phyloP scores from a whole-genome alignment of 176 grass and related monocot genomes.

The Poa pratensis region DNA sequence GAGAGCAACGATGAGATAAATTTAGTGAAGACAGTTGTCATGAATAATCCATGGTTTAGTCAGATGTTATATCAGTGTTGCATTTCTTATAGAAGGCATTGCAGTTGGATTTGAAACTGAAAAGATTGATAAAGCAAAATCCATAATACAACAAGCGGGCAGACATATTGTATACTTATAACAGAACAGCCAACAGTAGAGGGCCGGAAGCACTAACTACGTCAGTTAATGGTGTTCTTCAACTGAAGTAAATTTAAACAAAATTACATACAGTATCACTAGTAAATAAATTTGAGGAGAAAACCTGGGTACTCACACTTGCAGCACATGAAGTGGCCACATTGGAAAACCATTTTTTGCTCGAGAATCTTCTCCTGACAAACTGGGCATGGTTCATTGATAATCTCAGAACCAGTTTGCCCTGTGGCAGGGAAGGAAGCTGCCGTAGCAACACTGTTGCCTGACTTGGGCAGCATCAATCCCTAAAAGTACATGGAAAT shows the following conservation, averaged over 20 bases:
- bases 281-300: slow-evolving; percentile 40
- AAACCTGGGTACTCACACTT: slow-evolving; percentile 71
- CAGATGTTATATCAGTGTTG: slow-evolving; percentile 13
- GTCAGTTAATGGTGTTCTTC: slow-evolving; percentile 37
- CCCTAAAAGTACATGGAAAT: slow-evolving; percentile 58
- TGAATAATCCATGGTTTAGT: slow-evolving; percentile 27
- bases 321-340: slow-evolving; percentile 93
- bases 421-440: slow-evolving; percentile 40
- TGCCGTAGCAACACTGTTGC: slow-evolving; percentile 42
- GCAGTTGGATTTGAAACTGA: slow-evolving; percentile 1
- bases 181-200: slow-evolving; percentile 23
- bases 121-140: slow-evolving; percentile 16
- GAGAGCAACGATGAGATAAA: slow-evolving; percentile 36
- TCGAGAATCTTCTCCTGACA: slow-evolving; percentile 84
- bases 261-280: not conserved
- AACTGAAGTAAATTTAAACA: slow-evolving; percentile 26
- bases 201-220: slow-evolving; percentile 4
- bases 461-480: slow-evolving; percentile 53
- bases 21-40: slow-evolving; percentile 21
- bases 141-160: not conserved
- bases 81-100: not conserved
- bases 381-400: slow-evolving; percentile 78
- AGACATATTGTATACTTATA: slow-evolving; percentile 6
- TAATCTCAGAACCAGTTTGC: slow-evolving; percentile 49
- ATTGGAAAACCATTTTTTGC: slow-evolving; percentile 94